phyloP scores from a whole-genome alignment of 208 protist genomes.

The Leishmania aethiopica region DNA sequence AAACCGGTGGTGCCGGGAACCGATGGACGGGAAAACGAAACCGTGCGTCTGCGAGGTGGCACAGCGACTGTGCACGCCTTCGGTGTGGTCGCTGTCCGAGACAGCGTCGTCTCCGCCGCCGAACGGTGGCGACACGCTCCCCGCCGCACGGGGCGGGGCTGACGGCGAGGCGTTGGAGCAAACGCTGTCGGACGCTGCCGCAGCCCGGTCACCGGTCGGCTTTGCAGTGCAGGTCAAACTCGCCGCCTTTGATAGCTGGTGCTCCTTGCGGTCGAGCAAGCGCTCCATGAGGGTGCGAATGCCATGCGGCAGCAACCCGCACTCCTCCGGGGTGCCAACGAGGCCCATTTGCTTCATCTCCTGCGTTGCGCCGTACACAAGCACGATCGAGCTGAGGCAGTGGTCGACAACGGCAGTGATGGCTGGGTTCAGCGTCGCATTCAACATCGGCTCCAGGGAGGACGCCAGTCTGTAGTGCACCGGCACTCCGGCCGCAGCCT shows the following conservation, averaged over 20 bases:
- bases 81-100: slow-evolving; percentile 24
- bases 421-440: slow-evolving; percentile 57
- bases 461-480: slow-evolving; percentile 55
- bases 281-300: slow-evolving; percentile 74
- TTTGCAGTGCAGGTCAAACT: background rate
- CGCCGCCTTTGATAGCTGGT: slow-evolving; percentile 19
- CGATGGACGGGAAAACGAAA: slow-evolving; percentile 50
- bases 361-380: slow-evolving; percentile 87
- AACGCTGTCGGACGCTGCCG: background rate
- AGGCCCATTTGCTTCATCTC: slow-evolving; percentile 91
- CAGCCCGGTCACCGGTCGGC: background rate
- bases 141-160: background rate
- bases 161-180: slow-evolving; percentile 3
- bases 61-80: slow-evolving; percentile 23
- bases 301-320: slow-evolving; percentile 72
- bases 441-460: slow-evolving; percentile 58
- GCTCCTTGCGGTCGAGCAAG: slow-evolving; percentile 44
- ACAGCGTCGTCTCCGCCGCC: slow-evolving; percentile 17
- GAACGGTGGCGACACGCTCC: background rate
- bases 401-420: slow-evolving; percentile 75
- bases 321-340: slow-evolving; percentile 80
- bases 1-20: slow-evolving; percentile 50
- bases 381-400: slow-evolving; percentile 74
- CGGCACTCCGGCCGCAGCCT: slow-evolving; percentile 21
- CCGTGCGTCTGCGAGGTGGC: slow-evolving; percentile 20